Conservation (phyloP, 441 rosid genomes). For the Theobroma grandiflorum region DNA sequence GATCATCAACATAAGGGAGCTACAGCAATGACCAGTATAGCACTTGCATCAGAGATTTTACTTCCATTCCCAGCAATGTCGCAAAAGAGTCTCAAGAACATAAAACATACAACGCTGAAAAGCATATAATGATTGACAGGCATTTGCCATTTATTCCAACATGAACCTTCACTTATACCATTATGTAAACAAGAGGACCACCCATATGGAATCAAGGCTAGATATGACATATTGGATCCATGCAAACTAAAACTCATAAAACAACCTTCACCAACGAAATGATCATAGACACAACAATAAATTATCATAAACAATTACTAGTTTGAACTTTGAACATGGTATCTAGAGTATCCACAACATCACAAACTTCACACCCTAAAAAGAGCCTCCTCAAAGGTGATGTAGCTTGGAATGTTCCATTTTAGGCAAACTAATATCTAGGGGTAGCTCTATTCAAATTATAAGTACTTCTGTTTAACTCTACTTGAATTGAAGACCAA, state of each 20-base stretch:
- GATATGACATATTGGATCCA: neutral
- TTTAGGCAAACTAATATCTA: conserved; percentile 1
- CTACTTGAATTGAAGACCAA: neutral
- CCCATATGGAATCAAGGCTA: neutral
- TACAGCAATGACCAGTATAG: neutral
- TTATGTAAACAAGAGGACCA: neutral
- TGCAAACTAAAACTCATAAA: neutral
- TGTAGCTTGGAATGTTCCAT: conserved; percentile 3
- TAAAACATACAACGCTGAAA: conserved; percentile 6
- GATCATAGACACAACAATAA: neutral
- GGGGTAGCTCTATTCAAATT: neutral
- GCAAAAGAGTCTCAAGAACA: neutral
- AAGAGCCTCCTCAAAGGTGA: neutral
- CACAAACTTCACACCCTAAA: neutral
- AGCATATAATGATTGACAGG: neutral
- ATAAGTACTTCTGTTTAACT: neutral
- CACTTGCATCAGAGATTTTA: neutral
- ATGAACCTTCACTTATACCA: neutral
- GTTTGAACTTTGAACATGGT: conserved; percentile 2
- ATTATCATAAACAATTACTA: neutral
- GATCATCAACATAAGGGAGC: neutral
- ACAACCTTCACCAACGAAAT: neutral
- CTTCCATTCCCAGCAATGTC: neutral
- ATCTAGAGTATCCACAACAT: neutral
- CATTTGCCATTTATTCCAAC: conserved; percentile 17